Percentiles rank a stretch among this genome's conserved stretches.
Conservation (phyloP, 495 filamentous ascomycete genomes). For the Penicillium riverlandense region DNA sequence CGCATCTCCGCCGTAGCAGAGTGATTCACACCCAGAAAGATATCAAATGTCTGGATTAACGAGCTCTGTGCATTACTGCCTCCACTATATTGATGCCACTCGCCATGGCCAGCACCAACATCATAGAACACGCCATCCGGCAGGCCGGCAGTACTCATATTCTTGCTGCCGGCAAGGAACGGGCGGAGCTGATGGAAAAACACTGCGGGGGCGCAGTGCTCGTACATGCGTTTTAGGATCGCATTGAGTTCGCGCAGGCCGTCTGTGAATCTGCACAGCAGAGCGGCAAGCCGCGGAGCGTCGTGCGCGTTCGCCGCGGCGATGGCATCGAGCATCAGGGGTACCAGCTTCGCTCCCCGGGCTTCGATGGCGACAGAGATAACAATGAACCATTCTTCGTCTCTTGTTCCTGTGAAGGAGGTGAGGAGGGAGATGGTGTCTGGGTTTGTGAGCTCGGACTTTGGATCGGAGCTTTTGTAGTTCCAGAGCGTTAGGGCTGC, state of each 20-base stretch:
- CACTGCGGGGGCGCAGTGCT: slow-evolving; percentile 74
- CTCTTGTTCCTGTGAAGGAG: slow-evolving; percentile 86
- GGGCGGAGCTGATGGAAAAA: slow-evolving; percentile 91
- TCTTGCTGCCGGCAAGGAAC: slow-evolving; percentile 88
- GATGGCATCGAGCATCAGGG: slow-evolving; percentile 80
- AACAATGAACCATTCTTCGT: slow-evolving; percentile 97
- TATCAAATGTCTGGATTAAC: slow-evolving; percentile 87
- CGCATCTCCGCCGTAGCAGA: slow-evolving; percentile 71
- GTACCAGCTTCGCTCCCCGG: slow-evolving; percentile 72
- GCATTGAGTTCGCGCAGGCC: slow-evolving; percentile 70
- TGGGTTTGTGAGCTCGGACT: slow-evolving; percentile 68
- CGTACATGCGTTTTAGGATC: slow-evolving; percentile 77
- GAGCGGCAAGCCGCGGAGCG: slow-evolving; percentile 55
- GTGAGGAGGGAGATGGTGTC: slow-evolving; percentile 74
- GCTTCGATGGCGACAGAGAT: slow-evolving; percentile 94
- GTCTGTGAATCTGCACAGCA: slow-evolving; percentile 68
- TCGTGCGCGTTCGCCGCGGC: slow-evolving; percentile 60
- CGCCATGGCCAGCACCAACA: slow-evolving; percentile 56
- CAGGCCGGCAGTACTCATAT: slow-evolving; percentile 88
- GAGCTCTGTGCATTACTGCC: slow-evolving; percentile 95
- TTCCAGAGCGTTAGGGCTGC: slow-evolving; percentile 90
- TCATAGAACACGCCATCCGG: slow-evolving; percentile 86
- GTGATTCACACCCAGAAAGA: slow-evolving; percentile 82
- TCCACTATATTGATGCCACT: slow-evolving; percentile 73
- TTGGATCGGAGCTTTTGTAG: slow-evolving; percentile 65